A percentile compares a stretch with the other conserved stretches of the same genome.
phyloP scores from a whole-genome alignment of 2,329 filamentous ascomycete genomes.

The Colletotrichum sidae region DNA sequence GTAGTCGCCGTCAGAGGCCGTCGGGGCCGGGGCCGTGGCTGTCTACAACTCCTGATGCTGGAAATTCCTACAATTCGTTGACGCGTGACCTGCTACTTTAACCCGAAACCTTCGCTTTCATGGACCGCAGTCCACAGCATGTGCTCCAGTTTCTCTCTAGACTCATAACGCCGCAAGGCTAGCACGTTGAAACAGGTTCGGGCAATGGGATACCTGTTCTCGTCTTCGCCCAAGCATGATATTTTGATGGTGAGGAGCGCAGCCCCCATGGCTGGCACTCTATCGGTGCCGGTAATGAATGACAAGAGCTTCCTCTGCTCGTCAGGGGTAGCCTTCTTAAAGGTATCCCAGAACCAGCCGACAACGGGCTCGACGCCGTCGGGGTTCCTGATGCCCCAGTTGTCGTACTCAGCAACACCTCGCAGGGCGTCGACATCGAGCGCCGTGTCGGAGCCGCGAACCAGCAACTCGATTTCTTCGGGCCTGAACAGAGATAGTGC shows the following conservation, averaged over 20 bases:
- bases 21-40: conserved; percentile 14
- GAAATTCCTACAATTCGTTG: conserved; percentile 23
- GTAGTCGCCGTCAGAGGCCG: conserved; percentile 9
- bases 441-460: conserved; percentile 85
- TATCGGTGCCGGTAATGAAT: conserved; percentile 91
- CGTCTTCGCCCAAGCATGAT: conserved; percentile 80
- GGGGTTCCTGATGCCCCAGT: conserved; percentile 73
- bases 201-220: conserved; percentile 82
- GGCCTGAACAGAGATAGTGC: conserved; percentile 88
- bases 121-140: conserved; percentile 88
- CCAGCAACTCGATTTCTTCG: conserved; percentile 90
- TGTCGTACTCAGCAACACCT: conserved; percentile 84
- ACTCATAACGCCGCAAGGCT: conserved; percentile 78
- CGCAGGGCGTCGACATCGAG: conserved; percentile 82
- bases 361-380: conserved; percentile 74
- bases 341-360: conserved; percentile 90
- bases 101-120: conserved; percentile 91
- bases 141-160: conserved; percentile 73
- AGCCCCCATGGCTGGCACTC: conserved; percentile 89
- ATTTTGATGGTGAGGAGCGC: conserved; percentile 83
- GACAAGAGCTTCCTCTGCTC: conserved; percentile 83
- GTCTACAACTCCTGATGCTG: conserved; percentile 26
- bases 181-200: conserved; percentile 93
- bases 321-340: conserved; percentile 71
- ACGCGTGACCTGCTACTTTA: conserved; percentile 68